Evolutionary conservation across 2,329 filamentous ascomycete genomes (phyloP), one percentile per base, ranked within the genome.

Genomic region (Lecanicillium sp.): DNA sequence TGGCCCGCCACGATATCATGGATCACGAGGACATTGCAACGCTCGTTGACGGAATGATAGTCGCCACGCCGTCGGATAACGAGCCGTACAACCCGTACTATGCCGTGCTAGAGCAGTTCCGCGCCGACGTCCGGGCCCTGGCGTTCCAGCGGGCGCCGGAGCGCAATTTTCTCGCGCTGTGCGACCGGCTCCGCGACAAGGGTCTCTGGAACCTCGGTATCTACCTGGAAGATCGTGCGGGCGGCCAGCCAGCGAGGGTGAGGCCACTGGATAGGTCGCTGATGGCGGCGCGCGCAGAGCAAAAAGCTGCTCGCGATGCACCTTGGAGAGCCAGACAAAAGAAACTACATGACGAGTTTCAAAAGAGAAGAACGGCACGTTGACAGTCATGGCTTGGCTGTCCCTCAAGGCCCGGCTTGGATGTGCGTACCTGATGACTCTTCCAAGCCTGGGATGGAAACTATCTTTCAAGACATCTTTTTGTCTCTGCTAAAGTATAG

Each of bases 171-270:
- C 38, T 40, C 24, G 5, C 15, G 3, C 26, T 41, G 2, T 41
- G 38, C 17, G 38, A 41, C 24, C 15, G 29, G 43, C 43, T 93
- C 37, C 83, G 88, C 44, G 84, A 93, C 61, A 72, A 78, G 8
- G 78, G 86, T 44, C 76, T 93, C 4, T 87, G 84, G 56, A 78
- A 87, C 42, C 69, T 89, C 0, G 84, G 81, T 29, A 81, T 93
- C 48, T 89, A 90, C 57, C 79, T 93, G 2, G 87, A 93, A 59
- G 87, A 93, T 58, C 78, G 86, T 26, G 75, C 80, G 77, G 11
- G 6, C 12, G 11, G 6, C 12, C 44, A 30, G 33, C 44, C 44
- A 15, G 33, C 44, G 19, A 12, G 29, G 15, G 44, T 87, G 3
- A 77, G 82, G 32, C 66, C 63, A 37, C 73, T 71, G 26, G 65